Percentiles rank a stretch among this genome's conserved stretches.
phyloP scores from a whole-genome alignment of 192 early-diverging fungal genomes.

The Funneliformis mosseae region DNA sequence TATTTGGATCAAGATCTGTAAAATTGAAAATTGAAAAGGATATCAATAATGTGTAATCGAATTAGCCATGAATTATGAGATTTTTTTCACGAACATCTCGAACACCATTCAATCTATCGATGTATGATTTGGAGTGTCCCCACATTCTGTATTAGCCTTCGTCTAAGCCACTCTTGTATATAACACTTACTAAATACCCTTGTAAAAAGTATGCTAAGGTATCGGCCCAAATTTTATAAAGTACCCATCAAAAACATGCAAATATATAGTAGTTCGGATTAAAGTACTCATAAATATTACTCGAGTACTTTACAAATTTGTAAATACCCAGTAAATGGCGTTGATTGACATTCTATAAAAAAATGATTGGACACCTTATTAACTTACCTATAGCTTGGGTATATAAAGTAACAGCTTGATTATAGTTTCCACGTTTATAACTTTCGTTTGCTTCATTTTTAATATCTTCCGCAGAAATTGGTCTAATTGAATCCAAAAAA shows the following conservation, averaged over 20 bases:
- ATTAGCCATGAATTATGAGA: background rate
- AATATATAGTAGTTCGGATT: too few species aligned
- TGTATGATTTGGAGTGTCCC: background rate
- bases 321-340: background rate
- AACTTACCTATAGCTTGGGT: slow-evolving; percentile 66
- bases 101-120: background rate
- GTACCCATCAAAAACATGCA: too few species aligned
- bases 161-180: too few species aligned
- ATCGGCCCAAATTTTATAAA: too few species aligned
- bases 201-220: too few species aligned
- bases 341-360: background rate
- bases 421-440: slow-evolving; percentile 72
- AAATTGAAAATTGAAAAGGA: background rate
- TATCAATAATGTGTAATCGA: background rate
- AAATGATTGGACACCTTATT: background rate
- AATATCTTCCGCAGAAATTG: slow-evolving; percentile 57
- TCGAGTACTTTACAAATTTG: too few species aligned
- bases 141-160: too few species aligned
- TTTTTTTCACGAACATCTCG: background rate
- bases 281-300: too few species aligned
- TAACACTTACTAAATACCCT: too few species aligned
- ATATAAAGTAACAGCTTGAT: slow-evolving; percentile 70
- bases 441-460: slow-evolving; percentile 71
- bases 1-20: slow-evolving; percentile 57
- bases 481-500: background rate